Evolutionary conservation across 805 yeast genomes (phyloP), one percentile per base, ranked within the genome.

Genomic region (Schwanniomyces occidentalis): DNA sequence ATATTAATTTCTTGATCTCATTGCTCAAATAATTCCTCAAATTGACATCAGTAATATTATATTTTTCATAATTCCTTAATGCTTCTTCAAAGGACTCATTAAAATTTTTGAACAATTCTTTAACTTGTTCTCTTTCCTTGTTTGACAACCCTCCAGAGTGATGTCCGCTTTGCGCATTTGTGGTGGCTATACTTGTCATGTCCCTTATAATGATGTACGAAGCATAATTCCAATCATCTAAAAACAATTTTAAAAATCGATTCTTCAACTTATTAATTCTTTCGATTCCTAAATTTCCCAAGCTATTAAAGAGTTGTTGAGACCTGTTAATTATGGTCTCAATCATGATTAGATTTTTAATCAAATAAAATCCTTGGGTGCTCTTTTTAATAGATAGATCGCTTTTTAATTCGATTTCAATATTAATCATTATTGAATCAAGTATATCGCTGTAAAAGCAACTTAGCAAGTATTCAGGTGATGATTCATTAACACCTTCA

Each of bases 31-130:
- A 75, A 38, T 74, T 71, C 41, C 80, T 79, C 56, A 91, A 69
- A 25, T 72, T 73, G 4, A 77, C 71, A 52, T 88, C 95, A 6
- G 80, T 75, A 29, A 88, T 71, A 38, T 75, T 76, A 54, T 78
- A 82, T 31, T 71, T 70, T 48, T 78, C 81, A 52, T 85, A 85
- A 37, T 74, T 78, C 19, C 71, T 72, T 16, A 83, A 74, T 21
- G 90, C 76, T 21, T 78, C 85, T 35, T 93, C 98, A 54, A 93
- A 85, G 27, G 82, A 82, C 18, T 76, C 77, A 55, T 90, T 91
- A 64, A 91, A 93, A 40, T 75, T 81, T 44, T 76, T 77, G 63
- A 87, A 88, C 52, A 86, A 78, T 41, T 93, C 96, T 51, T 91
- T 93, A 37, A 88, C 77, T 32, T 71, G 76, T 35, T 88, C 96